These are phyloP conservation scores for Aegilops longissima DNA, from an alignment of 176 grass and related monocot species.

Conservation along the genomic window DNA sequence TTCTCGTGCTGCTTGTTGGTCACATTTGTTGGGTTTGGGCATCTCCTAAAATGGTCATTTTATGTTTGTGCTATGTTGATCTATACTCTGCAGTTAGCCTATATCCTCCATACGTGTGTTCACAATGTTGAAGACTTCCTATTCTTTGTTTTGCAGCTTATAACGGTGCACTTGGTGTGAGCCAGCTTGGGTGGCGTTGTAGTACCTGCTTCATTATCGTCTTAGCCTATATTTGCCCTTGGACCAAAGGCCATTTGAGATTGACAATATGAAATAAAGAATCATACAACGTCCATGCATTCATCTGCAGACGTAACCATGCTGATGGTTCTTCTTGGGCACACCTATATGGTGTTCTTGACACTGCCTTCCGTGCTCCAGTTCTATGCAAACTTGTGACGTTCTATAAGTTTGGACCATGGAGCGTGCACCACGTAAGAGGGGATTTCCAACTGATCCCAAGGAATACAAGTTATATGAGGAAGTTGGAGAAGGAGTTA, in stretches of 20 bases:
- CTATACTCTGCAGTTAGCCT: background rate
- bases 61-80: background rate
- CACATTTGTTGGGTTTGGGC: background rate
- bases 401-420: slow-evolving; percentile 46
- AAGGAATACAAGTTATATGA: slow-evolving; percentile 93
- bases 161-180: slow-evolving; percentile 13
- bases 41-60: background rate
- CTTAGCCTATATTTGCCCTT: slow-evolving; percentile 4
- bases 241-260: slow-evolving; percentile 7
- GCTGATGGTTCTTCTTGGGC: slow-evolving; percentile 16
- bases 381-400: slow-evolving; percentile 14
- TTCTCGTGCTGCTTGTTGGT: background rate
- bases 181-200: background rate
- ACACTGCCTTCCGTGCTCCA: slow-evolving; percentile 19
- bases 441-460: slow-evolving; percentile 63
- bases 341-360: slow-evolving; percentile 36
- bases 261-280: slow-evolving; percentile 9
- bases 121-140: background rate
- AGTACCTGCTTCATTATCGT: background rate
- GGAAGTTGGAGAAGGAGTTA: slow-evolving; percentile 96
- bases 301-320: slow-evolving; percentile 23
- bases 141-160: slow-evolving; percentile 33
- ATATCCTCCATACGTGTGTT: background rate
- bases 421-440: slow-evolving; percentile 25
- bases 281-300: background rate